Evolutionary conservation across 208 protist genomes (phyloP), one percentile per base, ranked within the genome.

Genomic region (Acanthamoeba sp.): DNA sequence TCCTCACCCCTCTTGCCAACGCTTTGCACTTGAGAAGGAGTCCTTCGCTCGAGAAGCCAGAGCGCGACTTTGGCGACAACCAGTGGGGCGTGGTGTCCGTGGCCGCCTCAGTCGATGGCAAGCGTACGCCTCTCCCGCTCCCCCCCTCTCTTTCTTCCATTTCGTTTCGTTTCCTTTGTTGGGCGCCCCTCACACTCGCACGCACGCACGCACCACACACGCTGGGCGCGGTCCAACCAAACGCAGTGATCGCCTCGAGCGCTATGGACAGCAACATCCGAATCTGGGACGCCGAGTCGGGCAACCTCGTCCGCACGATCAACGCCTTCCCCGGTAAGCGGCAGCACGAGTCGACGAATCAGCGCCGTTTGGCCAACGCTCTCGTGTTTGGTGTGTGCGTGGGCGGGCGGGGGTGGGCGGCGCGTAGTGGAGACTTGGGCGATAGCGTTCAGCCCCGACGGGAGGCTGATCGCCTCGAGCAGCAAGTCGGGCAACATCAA

Each of bases 401-500:
- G n/a, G n/a, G n/a, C n/a, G n/a, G n/a, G n/a, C n/a, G n/a, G n/a
- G n/a, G n/a, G n/a, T n/a, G n/a, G n/a, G n/a, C n/a, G n/a, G n/a
- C n/a, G n/a, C n/a, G 50, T 24, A 90, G 84, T 90, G 84, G 84
- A 90, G 84, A 90, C 84, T 59, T 90, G 84, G 84, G 48, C 84
- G 84, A 90, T 90, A 90, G 42, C 84, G 52, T 90, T 90, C 84
- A 90, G 84, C 55, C 84, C 84, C 48, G 84, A 90, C 34, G 84
- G 84, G 18, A 90, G 57, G 55, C 14, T 66, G 52, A 90, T 90
- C 36, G 84, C 84, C 24, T 90, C 84, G 20, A 69, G 84, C 84
- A 90, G 84, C 36, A 90, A 90, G 57, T 90, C 84, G 14, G 84
- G 84, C 84, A 90, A 90, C 32, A 90, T 90, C 84, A 90, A 90